Evolutionary conservation across 345 rosid genomes (phyloP), one percentile per base, ranked within the genome.

Genomic region (Salix koriyanagi): DNA sequence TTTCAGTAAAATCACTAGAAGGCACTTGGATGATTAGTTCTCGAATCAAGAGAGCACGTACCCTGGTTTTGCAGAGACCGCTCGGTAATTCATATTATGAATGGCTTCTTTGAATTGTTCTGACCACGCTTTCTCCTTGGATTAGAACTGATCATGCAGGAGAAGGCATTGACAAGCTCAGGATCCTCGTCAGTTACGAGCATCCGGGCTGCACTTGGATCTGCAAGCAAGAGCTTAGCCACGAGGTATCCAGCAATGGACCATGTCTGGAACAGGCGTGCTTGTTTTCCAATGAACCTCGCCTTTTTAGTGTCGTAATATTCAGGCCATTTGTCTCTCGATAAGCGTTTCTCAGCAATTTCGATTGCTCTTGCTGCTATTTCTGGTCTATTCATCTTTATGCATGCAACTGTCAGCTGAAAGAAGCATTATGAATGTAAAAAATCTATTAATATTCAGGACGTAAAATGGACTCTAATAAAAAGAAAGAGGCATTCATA

Each of bases 401-500:
- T 83, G 81, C 88, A 80, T 19, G 91, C 89, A 60, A 85, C 89
- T 25, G 88, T 85, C 21, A 88, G 72, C 91, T 88, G 88, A 77
- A 80, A 71, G 60, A n/a, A 48, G 52, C 62, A 9, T 30, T 34
- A 67, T 21, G 39, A 21, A 37, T 67, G 23, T 67, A 0, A 37
- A 67, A 64, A n/a, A 4, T 23, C 34, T 9, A 64, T 64, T n/a
- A 2, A 11, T 42, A 58, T 13, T 25, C 23, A 23, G 64, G 14
- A 58, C 4, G 28, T 58, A 58, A 58, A 23, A 58, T 58, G 64
- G 64, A 58, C 64, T 23, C 64, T 9, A 26, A 23, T 1, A 12
- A 58, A 58, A n/a, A 23, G 62, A 58, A 41, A 50, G 6, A 7
- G 23, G 2, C 54, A 14, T 6, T 23, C 9, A 30, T 36, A 39